A percentile compares a stretch with the other conserved stretches of the same genome.
These are phyloP conservation scores for Wallacemonas sp. DNA, from an alignment of 208 protist genomes.

Conservation along the genomic window DNA sequence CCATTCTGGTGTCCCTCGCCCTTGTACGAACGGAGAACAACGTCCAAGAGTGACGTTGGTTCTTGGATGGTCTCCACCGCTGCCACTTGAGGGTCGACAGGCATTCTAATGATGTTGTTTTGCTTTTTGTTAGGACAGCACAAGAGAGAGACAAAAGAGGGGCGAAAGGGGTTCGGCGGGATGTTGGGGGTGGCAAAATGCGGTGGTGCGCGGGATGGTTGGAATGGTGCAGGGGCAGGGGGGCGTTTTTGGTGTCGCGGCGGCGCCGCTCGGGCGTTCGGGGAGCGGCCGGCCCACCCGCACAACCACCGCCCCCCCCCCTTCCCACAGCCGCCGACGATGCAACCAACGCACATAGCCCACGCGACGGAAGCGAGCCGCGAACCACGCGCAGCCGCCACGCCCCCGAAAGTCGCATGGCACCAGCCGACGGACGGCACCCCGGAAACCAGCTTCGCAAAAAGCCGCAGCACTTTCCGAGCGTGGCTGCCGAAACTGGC, in stretches of 20 bases:
- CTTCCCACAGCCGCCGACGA: too few relatives aligned
- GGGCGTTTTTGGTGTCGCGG: too few relatives aligned
- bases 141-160: neutral
- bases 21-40: constrained; percentile 43
- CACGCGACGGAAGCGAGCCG: too few relatives aligned
- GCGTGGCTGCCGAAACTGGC: too few relatives aligned
- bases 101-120: constrained; percentile 18
- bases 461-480: too few relatives aligned
- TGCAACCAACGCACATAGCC: too few relatives aligned
- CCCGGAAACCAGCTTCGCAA: too few relatives aligned
- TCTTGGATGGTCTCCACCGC: constrained; percentile 42
- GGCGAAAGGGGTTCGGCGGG: neutral
- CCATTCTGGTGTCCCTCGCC: constrained; percentile 28
- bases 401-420: too few relatives aligned
- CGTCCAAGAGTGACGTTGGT: constrained; percentile 48
- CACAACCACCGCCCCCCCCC: neutral
- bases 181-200: neutral
- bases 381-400: too few relatives aligned
- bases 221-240: neutral
- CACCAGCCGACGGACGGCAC: too few relatives aligned
- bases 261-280: neutral
- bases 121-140: too few relatives aligned
- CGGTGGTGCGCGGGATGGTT: too few relatives aligned
- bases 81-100: constrained; percentile 42
- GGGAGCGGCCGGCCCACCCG: neutral